Evolutionary conservation across 2,329 filamentous ascomycete genomes (phyloP), one percentile per base, ranked within the genome.

Genomic region (Aureobasidium subglaciale): DNA sequence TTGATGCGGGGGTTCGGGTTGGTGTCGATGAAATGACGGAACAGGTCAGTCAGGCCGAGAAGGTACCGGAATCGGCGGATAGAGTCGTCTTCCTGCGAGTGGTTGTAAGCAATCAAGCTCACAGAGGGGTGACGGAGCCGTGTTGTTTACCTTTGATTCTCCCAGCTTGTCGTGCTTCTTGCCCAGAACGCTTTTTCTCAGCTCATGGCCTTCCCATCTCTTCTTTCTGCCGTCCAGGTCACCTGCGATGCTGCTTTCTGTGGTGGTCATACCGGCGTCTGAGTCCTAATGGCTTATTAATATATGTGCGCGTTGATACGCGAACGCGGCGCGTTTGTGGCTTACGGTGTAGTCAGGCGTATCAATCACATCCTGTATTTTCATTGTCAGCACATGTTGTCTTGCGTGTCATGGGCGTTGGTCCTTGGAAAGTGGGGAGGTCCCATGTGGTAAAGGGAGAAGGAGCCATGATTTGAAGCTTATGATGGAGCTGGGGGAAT

Each of bases 11-110:
- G 92, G 67, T 99, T 91, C 5, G 91, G 92, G 67, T 96, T 99
- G 8, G 90, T 90, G 68, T 97, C 91, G 73, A 99, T 99, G 71
- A 99, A 99, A 73, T 99, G 93, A 61, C 95, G 90, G 76, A 99
- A 99, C 18, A 99, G 79, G 67, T 99, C 93, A 15, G 93, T 99
- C 52, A 99, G 78, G 24, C 95, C 95, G 13, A 99, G 81, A 1
- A 99, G 81, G 70, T 99, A 99, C 61, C 90, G 86, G 70, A 99
- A 99, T 68, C 93, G 82, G 63, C 92, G 84, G 67, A 97, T 89
- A 0, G 90, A 95, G 67, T 97, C 92, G 77, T 96, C 89, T 75
- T 96, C 92, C 88, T 92, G 43, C 16, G 42, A 2, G 8, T 9
- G 25, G 8, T 10, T 48, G 54, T 56, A 5, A 56, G 43, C n/a